Evolutionary conservation across 176 grass and related monocot species (phyloP), one percentile per base, ranked within the genome.

Genomic region (Ananas comosus): DNA sequence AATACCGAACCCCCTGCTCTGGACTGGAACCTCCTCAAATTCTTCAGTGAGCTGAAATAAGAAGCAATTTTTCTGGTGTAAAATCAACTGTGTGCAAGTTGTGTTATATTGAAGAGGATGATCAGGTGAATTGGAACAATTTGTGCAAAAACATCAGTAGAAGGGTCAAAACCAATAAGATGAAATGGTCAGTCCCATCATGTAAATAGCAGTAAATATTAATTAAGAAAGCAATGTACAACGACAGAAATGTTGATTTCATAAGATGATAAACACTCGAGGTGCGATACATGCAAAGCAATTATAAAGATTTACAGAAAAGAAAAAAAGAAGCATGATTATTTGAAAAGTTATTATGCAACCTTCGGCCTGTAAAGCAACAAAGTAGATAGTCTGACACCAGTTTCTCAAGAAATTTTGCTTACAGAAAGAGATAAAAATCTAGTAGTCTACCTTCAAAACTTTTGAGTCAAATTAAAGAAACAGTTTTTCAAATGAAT

Each of bases 1-100:
- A 51, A 99, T 87, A 49, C 94, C 94, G 82, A 99, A 99, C 10
- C 94, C 94, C 24, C 94, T 80, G 61, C 94, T 99, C 64, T 99
- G 94, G 70, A 99, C 94, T 10, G 77, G 75, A 64, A 83, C 80
- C 74, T 99, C 94, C 73, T 99, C 89, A 42, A 99, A 99, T 53
- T 99, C 89, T 68, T 99, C 94, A 10, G 80, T 81, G 74, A 99
- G 85, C 94, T 97, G 78, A 24, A 72, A 80, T 56, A 66, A 63
- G 68, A 21, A 64, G 58, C 10, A 69, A 76, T 51, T 12, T 16
- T 63, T 64, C 12, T 13, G 3, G 16, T 59, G 19, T 8, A 65
- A 25, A 53, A 50, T 22, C 21, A 71, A 68, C 12, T 13, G 3
- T 16, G 51, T 71, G 53, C 9, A 71, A 71, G 17, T 12, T 13